Evolutionary conservation across 1,139 yeast species (phyloP).

Genomic region (Hemisphaericaspora xylanilytica): DNA sequence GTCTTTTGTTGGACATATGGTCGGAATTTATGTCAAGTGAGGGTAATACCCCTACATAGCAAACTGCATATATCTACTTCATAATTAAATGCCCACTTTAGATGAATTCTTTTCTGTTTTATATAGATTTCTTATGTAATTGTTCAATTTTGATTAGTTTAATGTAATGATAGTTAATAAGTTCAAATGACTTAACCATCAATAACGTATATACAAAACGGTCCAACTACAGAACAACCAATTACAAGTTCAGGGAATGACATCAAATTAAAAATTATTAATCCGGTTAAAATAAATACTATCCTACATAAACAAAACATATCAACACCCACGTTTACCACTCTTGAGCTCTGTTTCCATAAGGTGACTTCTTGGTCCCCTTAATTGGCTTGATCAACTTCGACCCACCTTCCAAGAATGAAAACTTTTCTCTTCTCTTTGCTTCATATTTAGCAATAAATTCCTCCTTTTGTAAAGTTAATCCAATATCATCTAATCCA

Average conservation of each 20-base stretch:
- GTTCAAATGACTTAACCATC: too few relatives aligned
- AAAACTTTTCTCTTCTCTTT: slow-evolving; percentile 71
- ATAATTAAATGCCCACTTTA: not conserved
- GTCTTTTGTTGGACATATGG: too few relatives aligned
- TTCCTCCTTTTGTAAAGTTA: slow-evolving; percentile 87
- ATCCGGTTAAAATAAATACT: not conserved
- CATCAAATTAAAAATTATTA: too few relatives aligned
- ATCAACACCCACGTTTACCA: slow-evolving; percentile 45
- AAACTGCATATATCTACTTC: too few relatives aligned
- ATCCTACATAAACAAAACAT: not conserved
- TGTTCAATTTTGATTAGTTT: too few relatives aligned
- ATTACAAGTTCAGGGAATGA: too few relatives aligned
- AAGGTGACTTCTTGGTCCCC: slow-evolving; percentile 68
- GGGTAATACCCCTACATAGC: too few relatives aligned
- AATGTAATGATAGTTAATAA: too few relatives aligned
- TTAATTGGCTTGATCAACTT: slow-evolving; percentile 61
- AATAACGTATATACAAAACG: too few relatives aligned
- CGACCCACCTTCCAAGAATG: slow-evolving; percentile 89
- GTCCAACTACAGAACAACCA: too few relatives aligned
- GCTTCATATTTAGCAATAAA: slow-evolving; percentile 71
- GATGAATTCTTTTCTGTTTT: not conserved
- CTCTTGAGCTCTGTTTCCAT: slow-evolving; percentile 73
- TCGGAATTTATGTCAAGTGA: too few relatives aligned
- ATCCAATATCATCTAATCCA: slow-evolving; percentile 95
- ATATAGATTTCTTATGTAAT: too few relatives aligned